Conservation (phyloP, 129 eudicot genomes). For the Helianthus annuus region DNA sequence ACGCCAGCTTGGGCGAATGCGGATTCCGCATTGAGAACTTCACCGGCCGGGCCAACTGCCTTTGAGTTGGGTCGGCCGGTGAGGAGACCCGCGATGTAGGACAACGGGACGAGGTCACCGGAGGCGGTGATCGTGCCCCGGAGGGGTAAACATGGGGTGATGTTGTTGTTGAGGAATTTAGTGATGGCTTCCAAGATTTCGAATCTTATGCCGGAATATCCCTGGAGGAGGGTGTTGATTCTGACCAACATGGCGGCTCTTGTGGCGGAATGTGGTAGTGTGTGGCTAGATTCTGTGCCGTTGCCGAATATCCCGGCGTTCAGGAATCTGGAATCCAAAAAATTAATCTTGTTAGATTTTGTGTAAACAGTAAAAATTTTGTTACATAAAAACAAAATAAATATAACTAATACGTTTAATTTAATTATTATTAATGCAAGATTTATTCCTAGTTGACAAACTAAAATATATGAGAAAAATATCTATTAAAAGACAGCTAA, state of each 20-base stretch:
- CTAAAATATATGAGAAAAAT: neutral
- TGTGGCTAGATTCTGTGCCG: conserved; percentile 64
- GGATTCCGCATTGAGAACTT: conserved; percentile 38
- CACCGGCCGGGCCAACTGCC: conserved; percentile 54
- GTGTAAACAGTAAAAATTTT: too few relatives aligned
- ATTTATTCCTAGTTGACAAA: neutral
- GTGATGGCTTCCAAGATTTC: conserved; percentile 69
- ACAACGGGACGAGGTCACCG: conserved; percentile 71
- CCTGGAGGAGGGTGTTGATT: conserved; percentile 85
- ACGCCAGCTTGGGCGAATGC: conserved; percentile 60
- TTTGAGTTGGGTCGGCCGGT: conserved; percentile 76
- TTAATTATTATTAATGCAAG: neutral
- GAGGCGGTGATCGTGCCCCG: conserved; percentile 79
- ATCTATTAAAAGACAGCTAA: neutral
- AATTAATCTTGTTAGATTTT: neutral
- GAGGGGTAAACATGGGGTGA: conserved; percentile 75
- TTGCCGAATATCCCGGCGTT: conserved; percentile 87
- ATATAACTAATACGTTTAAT: neutral
- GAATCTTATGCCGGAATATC: conserved; percentile 77
- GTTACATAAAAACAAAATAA: neutral
- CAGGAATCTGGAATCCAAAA: conserved; percentile 45
- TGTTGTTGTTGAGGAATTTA: conserved; percentile 59
- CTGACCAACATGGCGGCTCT: conserved; percentile 81
- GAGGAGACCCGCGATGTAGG: conserved; percentile 75
- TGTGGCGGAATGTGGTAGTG: conserved; percentile 63